A percentile compares a stretch with the other conserved stretches of the same genome.
Conservation (phyloP, 768 basidiomycete species). For the Clathrus columnatus region DNA sequence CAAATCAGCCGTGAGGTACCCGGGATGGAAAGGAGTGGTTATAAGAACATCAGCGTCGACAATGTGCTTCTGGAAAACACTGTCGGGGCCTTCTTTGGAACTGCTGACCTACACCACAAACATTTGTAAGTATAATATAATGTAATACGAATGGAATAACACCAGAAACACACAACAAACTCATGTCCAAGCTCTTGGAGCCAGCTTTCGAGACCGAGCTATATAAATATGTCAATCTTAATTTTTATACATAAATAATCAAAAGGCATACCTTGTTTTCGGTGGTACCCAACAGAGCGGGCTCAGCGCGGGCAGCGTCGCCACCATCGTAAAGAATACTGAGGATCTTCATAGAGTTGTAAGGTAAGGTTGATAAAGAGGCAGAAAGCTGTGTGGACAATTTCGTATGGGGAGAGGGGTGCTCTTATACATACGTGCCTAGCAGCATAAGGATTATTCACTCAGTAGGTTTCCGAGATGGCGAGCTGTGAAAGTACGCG, state of each 20-base stretch:
- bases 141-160: neutral
- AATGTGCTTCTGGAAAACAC: slow-evolving; percentile 76
- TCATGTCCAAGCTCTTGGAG: slow-evolving; percentile 67
- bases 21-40: slow-evolving; percentile 83
- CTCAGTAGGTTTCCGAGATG: neutral
- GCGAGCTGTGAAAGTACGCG: neutral
- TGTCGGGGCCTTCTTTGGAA: slow-evolving; percentile 76
- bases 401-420: neutral
- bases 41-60: slow-evolving; percentile 73
- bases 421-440: neutral
- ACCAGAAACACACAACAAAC: slow-evolving; percentile 43
- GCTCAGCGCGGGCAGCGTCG: slow-evolving; percentile 56
- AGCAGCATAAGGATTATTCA: neutral
- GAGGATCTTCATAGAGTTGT: slow-evolving; percentile 40
- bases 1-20: slow-evolving; percentile 68
- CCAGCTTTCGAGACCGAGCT: slow-evolving; percentile 71
- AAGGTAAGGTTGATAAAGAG: slow-evolving; percentile 1
- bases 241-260: slow-evolving; percentile 2
- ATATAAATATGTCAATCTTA: slow-evolving; percentile 4
- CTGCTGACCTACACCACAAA: slow-evolving; percentile 48
- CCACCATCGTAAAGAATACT: slow-evolving; percentile 68
- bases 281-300: slow-evolving; percentile 69
- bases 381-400: neutral
- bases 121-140: too few species aligned
- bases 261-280: slow-evolving; percentile 63